Evolutionary conservation across 176 grass and related monocot genomes (phyloP), one percentile per base, ranked within the genome.

Genomic region (Bonia amplexicaulis): DNA sequence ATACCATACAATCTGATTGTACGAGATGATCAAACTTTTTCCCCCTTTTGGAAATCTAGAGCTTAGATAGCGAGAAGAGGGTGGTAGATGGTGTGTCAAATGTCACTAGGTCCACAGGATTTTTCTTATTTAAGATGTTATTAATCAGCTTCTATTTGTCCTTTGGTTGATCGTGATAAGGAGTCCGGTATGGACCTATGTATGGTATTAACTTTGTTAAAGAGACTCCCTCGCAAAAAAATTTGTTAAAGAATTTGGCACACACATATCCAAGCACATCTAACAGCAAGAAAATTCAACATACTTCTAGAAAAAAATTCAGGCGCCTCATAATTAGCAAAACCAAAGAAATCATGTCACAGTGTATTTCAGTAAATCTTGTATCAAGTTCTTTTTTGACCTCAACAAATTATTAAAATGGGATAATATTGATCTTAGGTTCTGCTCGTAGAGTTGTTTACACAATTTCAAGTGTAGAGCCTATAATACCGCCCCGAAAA

Each of bases 31-130:
- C 6, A 45, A n/a, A 16, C 20, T 14, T 10, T 53, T 26, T 70
- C 7, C 22, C 23, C 37, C 2, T 44, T 81, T 47, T 23, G 29
- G 59, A 35, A 33, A 70, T 82, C 4, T 41, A 68, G 12, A 60
- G 40, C 9, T 68, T 58, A 66, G 47, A 12, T 2, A 66, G 55
- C 11, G 2, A 80, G 3, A 19, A 39, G 8, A 31, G 9, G 13
- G 9, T 16, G 35, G 35, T 85, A 75, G 87, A 80, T 80, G 57
- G 25, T 2, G 20, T 53, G 59, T 74, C 82, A 79, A 66, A 55
- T 59, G 59, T 80, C 87, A 66, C 39, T 37, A 68, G 87, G 74
- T 71, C 53, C 65, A 83, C 73, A 77, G 5, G 12, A 11, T 29
- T 76, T 60, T 17, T 4, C 27, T 73, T 74, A 15, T 13, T 71